Base-by-base conservation (phyloP, 2,329 filamentous ascomycete genomes). In the Davidsoniella australis region DNA sequence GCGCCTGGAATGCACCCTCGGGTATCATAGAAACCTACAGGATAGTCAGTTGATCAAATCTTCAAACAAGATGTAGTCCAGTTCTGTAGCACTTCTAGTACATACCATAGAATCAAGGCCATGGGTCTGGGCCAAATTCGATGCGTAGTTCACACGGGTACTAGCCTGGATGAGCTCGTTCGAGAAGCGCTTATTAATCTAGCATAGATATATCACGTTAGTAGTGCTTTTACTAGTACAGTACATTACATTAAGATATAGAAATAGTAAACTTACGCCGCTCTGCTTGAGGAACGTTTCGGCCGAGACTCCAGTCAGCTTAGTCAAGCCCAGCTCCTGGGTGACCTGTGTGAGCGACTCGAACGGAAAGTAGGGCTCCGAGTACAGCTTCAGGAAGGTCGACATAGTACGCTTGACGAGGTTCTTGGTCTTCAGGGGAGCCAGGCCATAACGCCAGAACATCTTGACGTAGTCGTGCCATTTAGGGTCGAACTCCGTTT, bases 121-220 rank as follows among this genome's bases (percentile, higher is more conserved):
- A 58, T 96, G 88, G 44, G 96, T 91, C 36, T 78, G 68, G n/a
- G 70, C 75, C 10, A 96, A 64, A 57, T 96, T 95, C 45, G 88
- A 85, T 1, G 84, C 91, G 64, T 95, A 98, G 63, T 96, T 96
- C 55, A 95, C 89, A 17, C 91, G 75, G 1, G 91, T 95, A 51
- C 80, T 83, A 1, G 89, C 85, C 64, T 96, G 89, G 23, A 96
- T 77, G 44, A 98, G 76, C 46, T 98, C 85, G 12, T 76, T 75
- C 0, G 80, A 70, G 60, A 94, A 96, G 0, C 68, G 61, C 0
- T 70, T 66, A 20, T 73, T 69, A 50, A 95, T 78, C 58, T 78
- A 45, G 10, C 3, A 8, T 33, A 37, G 16, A 23, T 6, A 23
- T 6, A 39, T 7, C 5, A 16, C n/a, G 40, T 41, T 14, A 41